Base-by-base conservation (phyloP, 2,329 filamentous ascomycete species). In the Calonectria naviculata region DNA sequence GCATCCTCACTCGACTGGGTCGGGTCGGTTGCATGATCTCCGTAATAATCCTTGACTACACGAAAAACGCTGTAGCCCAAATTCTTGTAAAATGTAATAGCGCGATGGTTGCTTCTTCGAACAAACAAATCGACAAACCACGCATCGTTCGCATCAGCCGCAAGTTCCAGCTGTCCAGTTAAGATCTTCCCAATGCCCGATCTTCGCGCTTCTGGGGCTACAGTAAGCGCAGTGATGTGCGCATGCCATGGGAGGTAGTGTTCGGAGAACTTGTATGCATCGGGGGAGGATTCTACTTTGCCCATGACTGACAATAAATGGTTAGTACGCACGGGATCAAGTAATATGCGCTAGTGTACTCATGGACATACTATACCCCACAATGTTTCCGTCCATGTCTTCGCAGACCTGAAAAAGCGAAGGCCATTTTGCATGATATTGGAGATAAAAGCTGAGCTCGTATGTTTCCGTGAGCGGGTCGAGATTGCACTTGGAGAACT, bases 221-320 rank as follows among this genome's bases (percentile, higher is more conserved):
- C 94, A 0, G 97, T 98, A 63, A 99, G 88, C 41, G 96, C 97
- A 5, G 97, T 99, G 81, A 99, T 97, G 84, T 99, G 97, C 24
- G 95, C 96, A 85, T 99, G 97, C 94, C 95, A 98, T n/a, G 96
- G 96, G n/a, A 98, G 93, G 85, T 97, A 97, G 85, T 98, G 95
- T 79, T 93, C 89, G 61, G 94, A 97, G 79, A 91, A 91, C 71
- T 91, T 89, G 81, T 93, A 90, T 65, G 92, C 91, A 52, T 94
- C 87, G 19, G 94, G 93, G 66, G 95, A 97, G 74, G 95, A 92
- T 86, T 98, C 96, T 71, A 97, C 90, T 86, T 99, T 99, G 81
- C 96, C 97, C 90, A 99, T 97, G 81, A 99, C 95, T 98, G 75
- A 94, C 72, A 64, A 72, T 52, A 65, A 69, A 78, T 80, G 63